These are phyloP conservation scores for Houttuynia cordata DNA, from an alignment of 164 flowering plant species.

Conservation along the genomic window DNA sequence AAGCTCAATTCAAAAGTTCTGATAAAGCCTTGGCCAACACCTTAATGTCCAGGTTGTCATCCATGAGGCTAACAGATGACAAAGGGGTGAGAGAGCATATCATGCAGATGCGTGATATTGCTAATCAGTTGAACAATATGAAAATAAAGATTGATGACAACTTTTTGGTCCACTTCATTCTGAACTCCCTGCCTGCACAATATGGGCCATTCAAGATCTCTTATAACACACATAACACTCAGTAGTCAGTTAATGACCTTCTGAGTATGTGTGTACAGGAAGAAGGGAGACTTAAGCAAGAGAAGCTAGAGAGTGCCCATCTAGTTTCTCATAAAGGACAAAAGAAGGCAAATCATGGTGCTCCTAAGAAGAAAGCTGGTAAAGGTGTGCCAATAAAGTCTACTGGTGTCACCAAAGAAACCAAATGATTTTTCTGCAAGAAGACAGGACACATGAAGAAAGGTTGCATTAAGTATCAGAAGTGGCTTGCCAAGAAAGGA, in stretches of 20 bases:
- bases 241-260: slow-evolving; percentile 2
- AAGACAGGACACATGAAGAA: slow-evolving; percentile 1
- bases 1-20: background rate
- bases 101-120: background rate
- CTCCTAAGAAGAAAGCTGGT: background rate
- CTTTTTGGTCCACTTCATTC: slow-evolving; percentile 1
- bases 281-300: slow-evolving; percentile 1
- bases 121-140: background rate
- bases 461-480: background rate
- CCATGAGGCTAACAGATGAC: background rate
- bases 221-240: slow-evolving; percentile 3
- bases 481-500: slow-evolving; percentile 4
- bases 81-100: slow-evolving; percentile 3
- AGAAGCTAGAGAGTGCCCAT: background rate
- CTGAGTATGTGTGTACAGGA: background rate
- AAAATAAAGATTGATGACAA: background rate
- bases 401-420: too few relatives aligned
- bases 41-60: background rate
- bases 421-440: background rate
- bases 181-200: background rate
- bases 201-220: slow-evolving; percentile 6
- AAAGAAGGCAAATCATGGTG: background rate
- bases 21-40: background rate
- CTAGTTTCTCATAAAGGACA: background rate
- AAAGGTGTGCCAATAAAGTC: background rate